Percentiles rank a stretch among this genome's conserved stretches.
Conservation (phyloP, 2,329 filamentous ascomycete species). For the Aspergillus sp. region DNA sequence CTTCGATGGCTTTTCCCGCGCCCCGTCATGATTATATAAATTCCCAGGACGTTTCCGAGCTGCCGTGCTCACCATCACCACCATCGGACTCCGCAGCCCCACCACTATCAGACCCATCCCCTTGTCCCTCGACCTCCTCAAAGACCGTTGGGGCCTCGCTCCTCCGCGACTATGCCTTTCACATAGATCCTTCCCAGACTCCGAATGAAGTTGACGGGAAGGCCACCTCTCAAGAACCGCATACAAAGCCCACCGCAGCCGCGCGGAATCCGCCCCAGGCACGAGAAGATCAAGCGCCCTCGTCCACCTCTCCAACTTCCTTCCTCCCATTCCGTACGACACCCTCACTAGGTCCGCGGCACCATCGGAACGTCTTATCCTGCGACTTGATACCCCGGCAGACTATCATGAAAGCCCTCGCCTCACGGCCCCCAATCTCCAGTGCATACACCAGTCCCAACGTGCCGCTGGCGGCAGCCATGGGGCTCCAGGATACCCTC, state of each 20-base stretch:
- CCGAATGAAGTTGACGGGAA: conserved; percentile 37
- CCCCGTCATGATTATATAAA: conserved; percentile 24
- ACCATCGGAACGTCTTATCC: conserved; percentile 59
- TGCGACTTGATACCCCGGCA: conserved; percentile 74
- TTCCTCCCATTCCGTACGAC: conserved; percentile 42
- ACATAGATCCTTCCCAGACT: conserved; percentile 49
- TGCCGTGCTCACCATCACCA: conserved; percentile 21
- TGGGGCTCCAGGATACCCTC: conserved; percentile 60
- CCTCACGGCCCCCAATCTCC: conserved; percentile 62
- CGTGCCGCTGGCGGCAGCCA: conserved; percentile 66
- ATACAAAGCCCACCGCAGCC: conserved; percentile 24
- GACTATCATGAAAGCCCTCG: conserved; percentile 81
- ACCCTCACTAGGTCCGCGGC: conserved; percentile 34
- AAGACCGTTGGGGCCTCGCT: conserved; percentile 43
- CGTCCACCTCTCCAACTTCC: conserved; percentile 34
- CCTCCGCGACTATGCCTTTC: conserved; percentile 49
- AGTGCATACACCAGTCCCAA: conserved; percentile 55
- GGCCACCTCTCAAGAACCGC: conserved; percentile 24
- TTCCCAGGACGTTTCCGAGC: conserved; percentile 18
- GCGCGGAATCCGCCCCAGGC: conserved; percentile 26
- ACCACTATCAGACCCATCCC: conserved; percentile 30
- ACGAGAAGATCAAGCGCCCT: conserved; percentile 32
- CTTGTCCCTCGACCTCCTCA: conserved; percentile 31
- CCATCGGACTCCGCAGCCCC: conserved; percentile 30
- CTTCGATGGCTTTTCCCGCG: conserved; percentile 28